Evolutionary conservation across 1,139 yeast genomes (phyloP), one percentile per base, ranked within the genome.

Genomic region (Hemisphaericaspora lyxosophila): DNA sequence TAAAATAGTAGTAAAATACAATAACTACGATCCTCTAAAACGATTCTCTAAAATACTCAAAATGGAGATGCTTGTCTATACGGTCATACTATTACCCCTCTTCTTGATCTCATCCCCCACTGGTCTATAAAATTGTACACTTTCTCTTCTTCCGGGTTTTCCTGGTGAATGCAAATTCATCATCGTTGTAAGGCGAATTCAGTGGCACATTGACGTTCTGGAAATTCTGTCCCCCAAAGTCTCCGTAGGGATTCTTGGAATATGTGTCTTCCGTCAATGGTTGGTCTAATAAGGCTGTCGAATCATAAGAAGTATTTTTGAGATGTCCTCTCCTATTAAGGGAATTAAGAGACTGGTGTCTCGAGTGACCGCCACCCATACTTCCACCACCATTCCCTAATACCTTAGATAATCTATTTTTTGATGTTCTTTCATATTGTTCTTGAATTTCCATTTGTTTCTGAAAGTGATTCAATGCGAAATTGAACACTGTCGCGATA

Each of bases 401-500:
- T 12, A 61, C 64, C 34, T 60, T 57, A 31, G 70, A 64, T 33
- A 70, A 51, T 37, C 62, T 57, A 34, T 65, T 64, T 33, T 62
- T 56, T 27, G 54, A 57, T 31, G 67, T 57, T 41, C 55, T 60
- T 30, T 67, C 72, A 29, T 60, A 49, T 47, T 67, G 75, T 38
- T 69, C 75, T 44, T 64, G 62, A 41, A 55, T 42, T 44, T 66
- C 71, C 42, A 51, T 49, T 31, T 59, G 60, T 41, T 59, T 59
- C 43, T 67, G 68, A 47, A 58, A 68, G 45, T 66, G 62, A 45
- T 62, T 55, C 41, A 71, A 60, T 8, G 75, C 74, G 49, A 70
- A 70, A 48, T 85, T 75, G 57, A 89, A 89, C 5, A 87, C 82
- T 24, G 79, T 77, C 33, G 70, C 67, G 13, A 88, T 77, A 42